A percentile compares a stretch with the other conserved stretches of the same genome.
Conservation (phyloP, 208 protist species). For the Leishmania braziliensis region DNA sequence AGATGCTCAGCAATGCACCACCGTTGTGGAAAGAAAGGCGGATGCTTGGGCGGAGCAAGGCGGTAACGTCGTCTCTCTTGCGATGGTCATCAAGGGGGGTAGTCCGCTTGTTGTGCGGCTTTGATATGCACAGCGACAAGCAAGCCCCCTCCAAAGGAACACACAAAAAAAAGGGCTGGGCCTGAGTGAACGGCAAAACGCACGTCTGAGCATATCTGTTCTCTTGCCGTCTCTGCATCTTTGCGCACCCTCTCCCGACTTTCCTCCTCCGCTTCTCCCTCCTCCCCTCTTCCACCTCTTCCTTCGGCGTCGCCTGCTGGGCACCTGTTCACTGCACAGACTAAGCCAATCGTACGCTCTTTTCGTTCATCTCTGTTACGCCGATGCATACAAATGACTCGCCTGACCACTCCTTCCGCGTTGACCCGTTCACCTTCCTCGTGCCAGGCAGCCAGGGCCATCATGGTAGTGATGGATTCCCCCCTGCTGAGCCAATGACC, state of each 20-base stretch:
- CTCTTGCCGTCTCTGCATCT: no score
- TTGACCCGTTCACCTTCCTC: conserved; percentile 30
- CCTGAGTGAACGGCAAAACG: not conserved
- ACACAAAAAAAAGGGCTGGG: not conserved
- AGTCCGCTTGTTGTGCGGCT: not conserved
- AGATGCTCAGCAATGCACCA: not conserved
- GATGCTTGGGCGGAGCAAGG: not conserved
- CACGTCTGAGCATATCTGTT: not conserved
- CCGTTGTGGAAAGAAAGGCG: not conserved
- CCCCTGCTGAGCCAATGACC: conserved; percentile 16
- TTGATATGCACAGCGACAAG: not conserved
- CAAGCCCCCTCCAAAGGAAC: not conserved
- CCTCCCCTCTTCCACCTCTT: not conserved
- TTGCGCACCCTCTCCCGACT: not conserved
- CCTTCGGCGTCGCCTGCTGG: not conserved
- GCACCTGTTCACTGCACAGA: not conserved
- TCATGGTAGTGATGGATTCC: not conserved
- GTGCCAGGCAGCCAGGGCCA: conserved; percentile 1
- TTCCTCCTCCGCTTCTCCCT: not conserved
- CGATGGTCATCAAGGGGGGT: not conserved
- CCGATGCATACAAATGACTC: conserved; percentile 5
- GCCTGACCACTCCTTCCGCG: conserved; percentile 11
- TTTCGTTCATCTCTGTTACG: not conserved
- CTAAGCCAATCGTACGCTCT: not conserved
- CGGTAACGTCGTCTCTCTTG: not conserved